phyloP scores from a whole-genome alignment of 2,329 filamentous ascomycete genomes.

The Beauveria sp. region DNA sequence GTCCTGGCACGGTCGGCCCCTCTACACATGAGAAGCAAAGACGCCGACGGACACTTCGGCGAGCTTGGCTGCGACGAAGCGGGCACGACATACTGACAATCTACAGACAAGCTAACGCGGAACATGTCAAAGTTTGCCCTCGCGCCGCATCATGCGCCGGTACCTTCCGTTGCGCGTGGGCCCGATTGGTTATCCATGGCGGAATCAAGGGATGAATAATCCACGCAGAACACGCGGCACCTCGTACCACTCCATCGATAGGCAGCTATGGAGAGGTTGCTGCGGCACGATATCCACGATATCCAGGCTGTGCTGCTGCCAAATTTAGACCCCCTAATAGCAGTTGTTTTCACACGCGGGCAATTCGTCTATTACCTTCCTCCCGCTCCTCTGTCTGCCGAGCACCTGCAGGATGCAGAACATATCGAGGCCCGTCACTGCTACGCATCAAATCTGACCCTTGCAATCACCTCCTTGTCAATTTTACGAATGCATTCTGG shows the following conservation, averaged over 20 bases:
- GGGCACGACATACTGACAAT: neutral
- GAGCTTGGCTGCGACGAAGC: neutral
- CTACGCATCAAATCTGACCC: neutral
- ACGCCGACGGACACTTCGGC: neutral
- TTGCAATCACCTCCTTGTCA: neutral
- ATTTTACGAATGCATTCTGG: neutral
- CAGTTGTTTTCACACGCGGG: neutral
- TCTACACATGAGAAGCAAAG: neutral
- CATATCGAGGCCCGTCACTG: neutral
- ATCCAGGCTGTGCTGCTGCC: slow-evolving; percentile 1
- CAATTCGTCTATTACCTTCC: too few species aligned
- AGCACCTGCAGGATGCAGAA: neutral
- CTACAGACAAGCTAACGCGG: neutral
- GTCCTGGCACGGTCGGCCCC: neutral
- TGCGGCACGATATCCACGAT: neutral
- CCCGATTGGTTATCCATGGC: neutral
- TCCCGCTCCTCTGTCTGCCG: neutral
- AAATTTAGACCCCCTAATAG: slow-evolving; percentile 2
- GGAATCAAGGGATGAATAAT: neutral
- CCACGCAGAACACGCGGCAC: slow-evolving; percentile 5
- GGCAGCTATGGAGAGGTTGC: neutral
- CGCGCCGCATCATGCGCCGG: neutral
- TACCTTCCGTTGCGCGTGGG: neutral
- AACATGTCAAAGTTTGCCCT: neutral
- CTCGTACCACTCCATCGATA: neutral